A percentile compares a stretch with the other conserved stretches of the same genome.
Evolutionary conservation across 139 green algal genomes (phyloP).

Genomic region (Micractinium sp.): DNA sequence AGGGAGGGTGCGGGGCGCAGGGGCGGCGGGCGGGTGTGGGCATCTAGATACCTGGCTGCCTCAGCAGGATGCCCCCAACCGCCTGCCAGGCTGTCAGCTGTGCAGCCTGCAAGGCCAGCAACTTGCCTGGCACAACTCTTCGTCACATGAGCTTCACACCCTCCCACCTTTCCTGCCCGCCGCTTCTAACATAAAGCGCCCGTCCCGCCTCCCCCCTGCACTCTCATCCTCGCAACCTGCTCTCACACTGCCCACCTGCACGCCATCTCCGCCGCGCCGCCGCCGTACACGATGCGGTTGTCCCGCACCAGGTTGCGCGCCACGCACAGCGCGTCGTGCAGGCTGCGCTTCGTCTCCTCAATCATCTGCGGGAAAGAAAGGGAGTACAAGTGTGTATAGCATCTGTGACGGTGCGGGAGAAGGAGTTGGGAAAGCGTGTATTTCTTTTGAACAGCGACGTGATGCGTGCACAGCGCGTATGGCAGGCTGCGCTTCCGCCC

Average conservation of each 20-base stretch:
- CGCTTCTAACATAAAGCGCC: background rate
- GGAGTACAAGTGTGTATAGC: too few relatives aligned
- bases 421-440: too few relatives aligned
- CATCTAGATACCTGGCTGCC: background rate
- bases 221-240: slow-evolving; percentile 32
- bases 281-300: slow-evolving; percentile 98
- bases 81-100: background rate
- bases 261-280: slow-evolving; percentile 93
- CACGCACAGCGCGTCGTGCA: slow-evolving; percentile 99
- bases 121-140: background rate
- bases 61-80: background rate
- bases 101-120: background rate
- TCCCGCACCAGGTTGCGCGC: slow-evolving; percentile 97
- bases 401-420: too few relatives aligned
- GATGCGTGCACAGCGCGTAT: too few relatives aligned
- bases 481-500: too few relatives aligned
- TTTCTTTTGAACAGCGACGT: too few relatives aligned
- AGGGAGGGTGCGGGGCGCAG: background rate
- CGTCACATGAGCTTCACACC: background rate
- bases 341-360: slow-evolving; percentile 92
- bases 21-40: background rate
- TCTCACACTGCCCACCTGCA: slow-evolving; percentile 75
- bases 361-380: slow-evolving; percentile 65
- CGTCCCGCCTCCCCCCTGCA: background rate
- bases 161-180: background rate